Base-by-base conservation (phyloP, 805 yeast species). In the Saccharomycopsis sp. region DNA sequence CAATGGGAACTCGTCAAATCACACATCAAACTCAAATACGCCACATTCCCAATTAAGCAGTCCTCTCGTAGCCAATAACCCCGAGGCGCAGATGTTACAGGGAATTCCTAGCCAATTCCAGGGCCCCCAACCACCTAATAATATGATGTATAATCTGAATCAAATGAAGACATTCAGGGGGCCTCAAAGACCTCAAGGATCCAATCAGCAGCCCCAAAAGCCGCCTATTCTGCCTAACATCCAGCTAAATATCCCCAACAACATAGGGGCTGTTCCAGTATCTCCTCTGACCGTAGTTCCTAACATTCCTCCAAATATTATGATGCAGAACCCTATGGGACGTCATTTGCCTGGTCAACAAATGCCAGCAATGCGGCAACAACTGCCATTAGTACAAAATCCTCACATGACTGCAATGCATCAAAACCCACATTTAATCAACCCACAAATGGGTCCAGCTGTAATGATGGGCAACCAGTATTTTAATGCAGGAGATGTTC, bases 1-100 rank as follows among this genome's bases (percentile, higher is more conserved):
- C 12, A 38, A 38, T 12, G 15, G 44, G 15, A 12, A 12, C 44
- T 15, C 12, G 15, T 38, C 15, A n/a, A n/a, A n/a, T n/a, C n/a
- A n/a, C n/a, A n/a, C 51, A 41, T 53, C 50, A 53, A 52, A 19
- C 67, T 58, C 24, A 65, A 55, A 44, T 57, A 22, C 3, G 61
- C 63, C 56, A 3, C 56, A 54, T 47, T 44, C 52, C 14, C 56
- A 54, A 29, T 3, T 41, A n/a, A 25, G 52, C 25, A 44, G 52
- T 17, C 56, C 56, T n/a, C 25, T 54, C 5, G 56, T 54, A 2
- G 52, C 56, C 12, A 54, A 54, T 23, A 17, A 19, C 35, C 52
- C 56, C 20, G 44, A 35, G 17, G 25, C 22, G 17, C 56, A 53
- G 24, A 41, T 35, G 41, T 9, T 35, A 14, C 41, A 35, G 14